Conservation (phyloP, 441 rosid genomes). For the Geranium incanum region DNA sequence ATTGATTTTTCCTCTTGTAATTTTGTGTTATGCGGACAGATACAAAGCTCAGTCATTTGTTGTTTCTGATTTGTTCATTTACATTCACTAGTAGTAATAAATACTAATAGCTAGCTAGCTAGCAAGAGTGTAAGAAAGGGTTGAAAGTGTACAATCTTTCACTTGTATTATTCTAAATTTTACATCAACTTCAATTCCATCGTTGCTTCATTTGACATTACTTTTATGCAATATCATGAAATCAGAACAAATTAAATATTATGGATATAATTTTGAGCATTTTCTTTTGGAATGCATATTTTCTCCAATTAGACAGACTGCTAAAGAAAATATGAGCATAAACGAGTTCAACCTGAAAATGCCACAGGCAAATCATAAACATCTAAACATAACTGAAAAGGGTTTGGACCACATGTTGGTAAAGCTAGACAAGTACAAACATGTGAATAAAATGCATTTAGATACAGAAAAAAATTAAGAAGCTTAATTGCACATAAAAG, state of each 20-base stretch:
- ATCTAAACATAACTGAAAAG: background rate
- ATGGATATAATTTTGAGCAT: too few species aligned
- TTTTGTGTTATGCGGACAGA: background rate
- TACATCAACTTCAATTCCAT: background rate
- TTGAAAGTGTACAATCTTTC: background rate
- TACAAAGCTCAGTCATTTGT: conserved; percentile 18
- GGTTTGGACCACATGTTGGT: background rate
- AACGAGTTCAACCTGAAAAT: too few species aligned
- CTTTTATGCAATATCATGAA: too few species aligned
- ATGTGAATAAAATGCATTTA: conserved; percentile 16
- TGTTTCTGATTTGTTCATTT: conserved; percentile 23
- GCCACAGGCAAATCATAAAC: background rate
- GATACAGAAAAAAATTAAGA: conserved; percentile 24
- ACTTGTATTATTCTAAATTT: background rate
- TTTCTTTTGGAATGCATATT: too few species aligned
- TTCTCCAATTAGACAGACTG: too few species aligned
- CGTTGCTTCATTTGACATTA: background rate
- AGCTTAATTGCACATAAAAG: conserved; percentile 32
- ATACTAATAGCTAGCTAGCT: conserved; percentile 16
- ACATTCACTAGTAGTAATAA: conserved; percentile 14
- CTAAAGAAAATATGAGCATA: too few species aligned
- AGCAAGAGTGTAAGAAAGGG: conserved; percentile 22
- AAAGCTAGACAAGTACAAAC: background rate
- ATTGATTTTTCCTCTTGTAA: background rate
- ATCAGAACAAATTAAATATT: too few species aligned